Evolutionary conservation across 176 grass and related monocot genomes (phyloP).

Genomic region (Carex littledalei): DNA sequence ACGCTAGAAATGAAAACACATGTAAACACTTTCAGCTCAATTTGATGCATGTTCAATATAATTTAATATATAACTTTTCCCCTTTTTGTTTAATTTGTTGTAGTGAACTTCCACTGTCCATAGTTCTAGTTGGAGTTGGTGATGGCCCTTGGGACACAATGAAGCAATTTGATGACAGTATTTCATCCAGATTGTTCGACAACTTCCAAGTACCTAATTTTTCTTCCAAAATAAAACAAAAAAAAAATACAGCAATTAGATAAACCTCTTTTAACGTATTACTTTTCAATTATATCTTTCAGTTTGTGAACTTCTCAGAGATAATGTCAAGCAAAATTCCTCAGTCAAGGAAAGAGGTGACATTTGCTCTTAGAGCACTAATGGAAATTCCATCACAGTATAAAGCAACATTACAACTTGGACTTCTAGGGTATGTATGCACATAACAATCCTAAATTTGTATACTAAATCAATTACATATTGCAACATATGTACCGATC

Average conservation of each 20-base stretch:
- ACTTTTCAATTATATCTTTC: background rate
- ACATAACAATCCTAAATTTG: background rate
- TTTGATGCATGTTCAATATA: background rate
- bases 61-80: background rate
- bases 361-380: constrained; percentile 33
- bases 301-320: constrained; percentile 44
- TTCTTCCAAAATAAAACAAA: no score
- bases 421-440: constrained; percentile 29
- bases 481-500: background rate
- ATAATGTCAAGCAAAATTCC: constrained; percentile 35
- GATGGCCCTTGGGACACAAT: constrained; percentile 47
- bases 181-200: constrained; percentile 30
- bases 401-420: constrained; percentile 40
- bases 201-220: constrained; percentile 32
- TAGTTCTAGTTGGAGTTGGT: constrained; percentile 40
- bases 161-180: constrained; percentile 43
- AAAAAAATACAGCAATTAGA: no score
- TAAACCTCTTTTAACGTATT: no score
- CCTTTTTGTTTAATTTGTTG: background rate
- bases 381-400: constrained; percentile 47
- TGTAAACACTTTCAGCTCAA: background rate
- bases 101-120: constrained; percentile 35
- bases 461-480: background rate
- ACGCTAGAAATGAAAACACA: background rate
- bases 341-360: constrained; percentile 19